phyloP scores from a whole-genome alignment of 345 rosid species.

The Boechera retrofracta region DNA sequence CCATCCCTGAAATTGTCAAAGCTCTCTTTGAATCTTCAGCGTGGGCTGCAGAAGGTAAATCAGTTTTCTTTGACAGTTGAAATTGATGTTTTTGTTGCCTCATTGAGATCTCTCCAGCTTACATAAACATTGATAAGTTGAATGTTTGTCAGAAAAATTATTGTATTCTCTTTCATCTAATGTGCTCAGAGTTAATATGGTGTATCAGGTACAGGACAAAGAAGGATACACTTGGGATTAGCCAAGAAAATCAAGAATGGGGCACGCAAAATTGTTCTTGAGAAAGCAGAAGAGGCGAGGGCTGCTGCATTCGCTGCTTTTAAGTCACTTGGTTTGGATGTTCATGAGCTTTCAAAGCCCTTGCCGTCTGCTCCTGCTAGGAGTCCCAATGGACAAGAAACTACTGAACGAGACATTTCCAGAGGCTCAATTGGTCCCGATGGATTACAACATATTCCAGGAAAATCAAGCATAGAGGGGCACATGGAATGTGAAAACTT shows the following conservation, averaged over 20 bases:
- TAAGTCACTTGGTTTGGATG: constrained; percentile 81
- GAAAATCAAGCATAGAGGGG: constrained; percentile 44
- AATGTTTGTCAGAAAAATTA: not conserved
- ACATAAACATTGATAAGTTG: constrained; percentile 20
- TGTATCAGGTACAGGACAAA: constrained; percentile 73
- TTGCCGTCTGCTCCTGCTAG: constrained; percentile 46
- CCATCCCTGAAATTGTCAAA: constrained; percentile 79
- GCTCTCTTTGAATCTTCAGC: constrained; percentile 91
- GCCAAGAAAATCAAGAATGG: constrained; percentile 96
- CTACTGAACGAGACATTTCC: constrained; percentile 46
- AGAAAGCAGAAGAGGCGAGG: constrained; percentile 98
- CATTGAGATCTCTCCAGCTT: constrained; percentile 27
- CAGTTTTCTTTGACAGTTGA: constrained; percentile 21
- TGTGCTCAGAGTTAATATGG: constrained; percentile 36
- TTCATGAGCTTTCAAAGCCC: constrained; percentile 70
- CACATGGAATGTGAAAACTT: constrained; percentile 43
- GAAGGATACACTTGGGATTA: constrained; percentile 76
- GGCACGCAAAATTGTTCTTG: constrained; percentile 94
- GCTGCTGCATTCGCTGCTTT: constrained; percentile 89
- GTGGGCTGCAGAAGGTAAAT: constrained; percentile 77
- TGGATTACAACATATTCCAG: constrained; percentile 45
- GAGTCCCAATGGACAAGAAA: constrained; percentile 47
- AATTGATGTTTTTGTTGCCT: constrained; percentile 24
- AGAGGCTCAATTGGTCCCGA: constrained; percentile 40
- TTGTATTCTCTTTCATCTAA: constrained; percentile 18